Evolutionary conservation across 345 rosid species (phyloP), one percentile per base, ranked within the genome.

Genomic region (Carallia pectinifolia): DNA sequence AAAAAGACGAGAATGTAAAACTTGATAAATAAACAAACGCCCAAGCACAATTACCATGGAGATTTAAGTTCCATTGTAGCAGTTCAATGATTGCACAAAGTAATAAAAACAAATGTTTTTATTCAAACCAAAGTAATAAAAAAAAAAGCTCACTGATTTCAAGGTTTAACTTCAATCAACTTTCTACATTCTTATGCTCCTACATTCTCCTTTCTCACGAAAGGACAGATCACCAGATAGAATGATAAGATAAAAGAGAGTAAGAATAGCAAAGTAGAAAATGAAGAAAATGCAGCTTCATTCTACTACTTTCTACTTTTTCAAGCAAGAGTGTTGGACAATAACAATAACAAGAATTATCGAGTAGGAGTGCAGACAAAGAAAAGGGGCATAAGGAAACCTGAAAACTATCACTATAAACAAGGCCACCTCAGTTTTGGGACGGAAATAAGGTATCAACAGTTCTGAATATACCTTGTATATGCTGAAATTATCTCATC

Each of bases 401-500:
- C 2, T 12, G 17, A 44, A 44, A 40, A 10, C 10, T 44, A 15
- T 12, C 50, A 10, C 16, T 0, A 44, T 44, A 44, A 12, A 44
- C 50, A 44, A 44, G 50, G 50, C 50, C 50, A 44, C 50, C 3
- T 12, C 50, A 44, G 16, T 44, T 3, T 44, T 12, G 50, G 50
- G 50, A 3, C 16, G 50, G 4, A 7, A 7, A 30, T 8, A 23
- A 58, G n/a, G 19, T 6, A 5, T 17, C 15, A 71, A 47, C 37
- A 47, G 19, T 64, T 52, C 4, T n/a, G 63, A 66, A n/a, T 74
- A 58, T 82, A 92, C 97, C 98, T 89, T 60, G 96, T 85, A 74
- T 86, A 81, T 3, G 92, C 96, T 55, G 97, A 90, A 77, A 91
- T 85, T 64, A 87, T 81, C 81, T 91, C 97, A 81, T 91, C 97